These are phyloP conservation scores for Juglanconis sp. DNA, from an alignment of 2,329 filamentous ascomycete genomes.

Conservation along the genomic window DNA sequence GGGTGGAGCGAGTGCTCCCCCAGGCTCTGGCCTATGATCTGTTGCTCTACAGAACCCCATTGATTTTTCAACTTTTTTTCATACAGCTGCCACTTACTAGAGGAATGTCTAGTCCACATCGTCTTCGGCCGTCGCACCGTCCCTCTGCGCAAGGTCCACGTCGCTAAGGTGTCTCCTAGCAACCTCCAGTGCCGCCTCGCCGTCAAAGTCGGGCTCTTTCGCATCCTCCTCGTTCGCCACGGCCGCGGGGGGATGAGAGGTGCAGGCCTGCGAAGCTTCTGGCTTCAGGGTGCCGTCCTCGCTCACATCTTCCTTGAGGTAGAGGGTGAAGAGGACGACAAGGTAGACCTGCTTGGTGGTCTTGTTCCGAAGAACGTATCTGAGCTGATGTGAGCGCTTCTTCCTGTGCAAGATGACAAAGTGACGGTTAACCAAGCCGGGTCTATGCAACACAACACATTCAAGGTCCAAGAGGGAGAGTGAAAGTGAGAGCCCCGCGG, in stretches of 20 bases:
- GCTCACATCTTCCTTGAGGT: slow-evolving; percentile 64
- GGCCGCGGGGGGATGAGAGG: slow-evolving; percentile 19
- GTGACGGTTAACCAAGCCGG: slow-evolving; percentile 21
- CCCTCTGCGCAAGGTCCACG: slow-evolving; percentile 21
- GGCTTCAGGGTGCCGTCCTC: slow-evolving; percentile 55
- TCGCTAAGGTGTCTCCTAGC: slow-evolving; percentile 35
- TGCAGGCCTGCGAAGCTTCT: slow-evolving; percentile 28
- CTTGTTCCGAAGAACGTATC: slow-evolving; percentile 87
- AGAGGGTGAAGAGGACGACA: slow-evolving; percentile 75
- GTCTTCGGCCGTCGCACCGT: slow-evolving; percentile 19
- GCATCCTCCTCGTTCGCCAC: slow-evolving; percentile 23
- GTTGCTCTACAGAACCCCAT: neutral
- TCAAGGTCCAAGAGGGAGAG: slow-evolving; percentile 20
- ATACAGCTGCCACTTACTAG: neutral
- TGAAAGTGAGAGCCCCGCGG: slow-evolving; percentile 13
- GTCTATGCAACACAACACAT: slow-evolving; percentile 22
- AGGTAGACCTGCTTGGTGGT: slow-evolving; percentile 72
- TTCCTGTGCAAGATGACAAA: slow-evolving; percentile 19
- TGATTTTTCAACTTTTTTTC: neutral
- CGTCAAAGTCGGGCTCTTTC: slow-evolving; percentile 25
- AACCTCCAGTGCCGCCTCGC: slow-evolving; percentile 35
- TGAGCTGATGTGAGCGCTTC: slow-evolving; percentile 76
- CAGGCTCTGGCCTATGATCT: neutral
- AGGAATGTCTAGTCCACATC: slow-evolving; percentile 18
- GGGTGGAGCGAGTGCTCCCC: no score